Conservation (phyloP, 345 rosid species). For the Arabidopsis arenosa region DNA sequence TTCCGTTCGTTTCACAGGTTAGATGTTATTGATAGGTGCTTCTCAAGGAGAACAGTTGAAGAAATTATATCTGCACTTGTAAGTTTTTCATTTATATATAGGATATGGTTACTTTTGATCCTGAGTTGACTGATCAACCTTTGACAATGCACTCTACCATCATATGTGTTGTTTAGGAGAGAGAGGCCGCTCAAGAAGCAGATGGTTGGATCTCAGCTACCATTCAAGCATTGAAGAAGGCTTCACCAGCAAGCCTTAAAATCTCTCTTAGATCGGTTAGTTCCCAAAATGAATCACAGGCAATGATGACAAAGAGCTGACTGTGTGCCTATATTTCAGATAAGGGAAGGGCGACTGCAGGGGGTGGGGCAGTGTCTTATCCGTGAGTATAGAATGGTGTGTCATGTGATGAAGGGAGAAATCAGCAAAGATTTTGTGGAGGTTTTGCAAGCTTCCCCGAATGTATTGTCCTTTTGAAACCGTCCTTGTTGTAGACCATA, state of each 20-base stretch:
- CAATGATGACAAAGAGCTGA: constrained; percentile 30
- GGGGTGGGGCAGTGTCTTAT: constrained; percentile 82
- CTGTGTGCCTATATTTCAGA: constrained; percentile 53
- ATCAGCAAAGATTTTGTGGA: constrained; percentile 86
- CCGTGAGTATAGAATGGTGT: constrained; percentile 87
- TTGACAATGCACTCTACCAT: constrained; percentile 22
- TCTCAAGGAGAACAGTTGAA: constrained; percentile 72
- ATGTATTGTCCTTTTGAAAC: not conserved
- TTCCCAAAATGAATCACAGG: constrained; percentile 1
- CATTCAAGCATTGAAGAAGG: constrained; percentile 63
- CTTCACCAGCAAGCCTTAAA: constrained; percentile 91
- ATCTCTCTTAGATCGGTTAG: constrained; percentile 81
- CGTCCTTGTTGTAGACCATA: not conserved
- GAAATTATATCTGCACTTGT: constrained; percentile 86
- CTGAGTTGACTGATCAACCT: constrained; percentile 8
- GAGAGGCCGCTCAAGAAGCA: constrained; percentile 45
- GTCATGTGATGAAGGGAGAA: constrained; percentile 78
- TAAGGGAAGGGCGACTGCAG: constrained; percentile 87
- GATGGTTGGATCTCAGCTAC: constrained; percentile 68
- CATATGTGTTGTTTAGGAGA: constrained; percentile 56
- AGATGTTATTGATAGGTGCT: constrained; percentile 78
- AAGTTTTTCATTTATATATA: constrained; percentile 42
- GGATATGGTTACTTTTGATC: not conserved
- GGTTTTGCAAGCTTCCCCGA: constrained; percentile 51
- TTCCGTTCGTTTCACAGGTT: constrained; percentile 55